These are phyloP conservation scores for Cylindrodendrum hubeiense DNA, from an alignment of 2,329 filamentous ascomycete species.

Conservation along the genomic window DNA sequence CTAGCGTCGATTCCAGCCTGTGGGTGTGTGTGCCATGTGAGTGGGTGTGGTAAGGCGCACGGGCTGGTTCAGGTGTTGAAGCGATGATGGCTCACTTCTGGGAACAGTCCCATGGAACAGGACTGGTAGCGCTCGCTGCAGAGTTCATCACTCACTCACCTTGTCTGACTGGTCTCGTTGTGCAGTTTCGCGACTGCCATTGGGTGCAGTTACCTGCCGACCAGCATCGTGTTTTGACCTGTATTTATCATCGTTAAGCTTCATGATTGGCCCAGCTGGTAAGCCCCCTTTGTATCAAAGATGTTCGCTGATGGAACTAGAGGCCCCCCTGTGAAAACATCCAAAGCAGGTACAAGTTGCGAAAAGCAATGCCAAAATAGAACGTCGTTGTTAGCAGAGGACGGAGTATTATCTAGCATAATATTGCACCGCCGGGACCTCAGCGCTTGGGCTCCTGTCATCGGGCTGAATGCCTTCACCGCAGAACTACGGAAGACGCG, in stretches of 20 bases:
- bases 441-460: neutral
- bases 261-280: slow-evolving; percentile 25
- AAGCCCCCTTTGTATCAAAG: slow-evolving; percentile 10
- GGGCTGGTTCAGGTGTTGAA: slow-evolving; percentile 15
- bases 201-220: neutral
- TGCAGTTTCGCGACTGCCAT: neutral
- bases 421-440: neutral
- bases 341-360: neutral
- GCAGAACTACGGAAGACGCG: slow-evolving; percentile 20
- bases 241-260: neutral
- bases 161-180: neutral
- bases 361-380: neutral
- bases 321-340: neutral
- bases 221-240: slow-evolving; percentile 12
- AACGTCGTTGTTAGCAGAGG: neutral
- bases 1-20: slow-evolving; percentile 10
- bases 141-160: neutral
- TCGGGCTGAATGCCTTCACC: neutral
- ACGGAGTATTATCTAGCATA: neutral
- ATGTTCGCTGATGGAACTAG: slow-evolving; percentile 4
- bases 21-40: slow-evolving; percentile 5
- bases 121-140: neutral
- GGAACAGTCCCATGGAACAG: neutral
- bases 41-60: slow-evolving; percentile 15
- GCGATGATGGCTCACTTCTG: neutral